Conservation (phyloP, 805 yeast genomes). For the Saccharomycodes ludwigii region DNA sequence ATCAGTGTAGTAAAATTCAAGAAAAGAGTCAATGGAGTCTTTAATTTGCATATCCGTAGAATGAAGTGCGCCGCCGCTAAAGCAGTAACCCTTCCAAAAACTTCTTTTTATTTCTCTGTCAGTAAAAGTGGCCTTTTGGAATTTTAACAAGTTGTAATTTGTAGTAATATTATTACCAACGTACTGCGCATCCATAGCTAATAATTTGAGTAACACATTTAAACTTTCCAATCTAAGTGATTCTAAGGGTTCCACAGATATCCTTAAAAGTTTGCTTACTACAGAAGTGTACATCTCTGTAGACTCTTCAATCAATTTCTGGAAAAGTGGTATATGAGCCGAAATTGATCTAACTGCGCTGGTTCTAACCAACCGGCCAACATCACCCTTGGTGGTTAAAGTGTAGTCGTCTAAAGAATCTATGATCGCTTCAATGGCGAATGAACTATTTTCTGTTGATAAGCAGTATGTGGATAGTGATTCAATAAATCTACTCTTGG, state of each 20-base stretch:
- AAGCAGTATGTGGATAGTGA: conserved; percentile 16
- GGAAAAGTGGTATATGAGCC: too few species aligned
- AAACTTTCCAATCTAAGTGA: conserved; percentile 30
- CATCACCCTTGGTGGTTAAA: conserved; percentile 74
- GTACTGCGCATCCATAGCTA: too few species aligned
- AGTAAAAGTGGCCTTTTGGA: too few species aligned
- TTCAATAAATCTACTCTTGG: conserved; percentile 11
- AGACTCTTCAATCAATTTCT: conserved; percentile 1
- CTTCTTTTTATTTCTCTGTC: conserved; percentile 16
- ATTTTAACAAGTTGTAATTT: conserved; percentile 7
- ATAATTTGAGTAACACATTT: conserved; percentile 7
- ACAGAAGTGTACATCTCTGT: conserved; percentile 10
- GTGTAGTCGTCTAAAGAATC: conserved; percentile 63
- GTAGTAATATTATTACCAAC: conserved; percentile 2
- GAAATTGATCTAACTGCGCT: too few species aligned
- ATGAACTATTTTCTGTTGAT: neutral
- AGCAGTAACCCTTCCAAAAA: conserved; percentile 45
- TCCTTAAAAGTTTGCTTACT: conserved; percentile 32
- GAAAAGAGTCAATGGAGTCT: conserved; percentile 29
- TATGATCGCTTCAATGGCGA: conserved; percentile 8
- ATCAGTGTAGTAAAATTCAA: conserved; percentile 15
- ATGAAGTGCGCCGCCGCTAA: conserved; percentile 45
- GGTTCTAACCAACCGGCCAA: conserved; percentile 64
- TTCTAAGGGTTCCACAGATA: conserved; percentile 55
- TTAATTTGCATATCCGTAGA: conserved; percentile 35